A percentile compares a stretch with the other conserved stretches of the same genome.
Evolutionary conservation across 2,329 filamentous ascomycete species (phyloP).

Genomic region (Fusarium nygamai): DNA sequence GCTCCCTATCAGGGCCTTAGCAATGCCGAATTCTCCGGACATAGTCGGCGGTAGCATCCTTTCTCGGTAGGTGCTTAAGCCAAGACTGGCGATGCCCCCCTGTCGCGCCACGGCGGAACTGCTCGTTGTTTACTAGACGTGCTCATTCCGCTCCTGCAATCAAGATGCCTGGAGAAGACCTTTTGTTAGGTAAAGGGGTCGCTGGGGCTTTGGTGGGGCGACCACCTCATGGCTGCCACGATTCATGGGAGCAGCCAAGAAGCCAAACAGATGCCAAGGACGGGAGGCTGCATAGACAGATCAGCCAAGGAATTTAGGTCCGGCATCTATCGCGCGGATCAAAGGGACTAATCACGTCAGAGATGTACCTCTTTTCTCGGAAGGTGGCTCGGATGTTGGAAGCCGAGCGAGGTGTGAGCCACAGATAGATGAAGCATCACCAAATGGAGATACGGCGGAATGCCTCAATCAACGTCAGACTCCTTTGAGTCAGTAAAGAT

Average conservation of each 20-base stretch:
- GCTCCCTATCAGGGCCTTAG: slow-evolving; percentile 20
- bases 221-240: not conserved
- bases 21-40: slow-evolving; percentile 29
- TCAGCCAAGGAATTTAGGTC: not conserved
- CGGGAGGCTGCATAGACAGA: slow-evolving; percentile 23
- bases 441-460: not conserved
- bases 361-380: slow-evolving; percentile 1
- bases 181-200: not conserved
- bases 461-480: not conserved
- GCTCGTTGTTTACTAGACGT: not conserved
- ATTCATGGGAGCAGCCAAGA: not conserved
- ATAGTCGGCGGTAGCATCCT: slow-evolving; percentile 15
- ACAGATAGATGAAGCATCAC: slow-evolving; percentile 5
- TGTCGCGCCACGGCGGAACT: not conserved
- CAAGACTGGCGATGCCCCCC: not conserved
- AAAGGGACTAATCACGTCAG: not conserved
- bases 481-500: not conserved
- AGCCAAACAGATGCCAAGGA: slow-evolving; percentile 26
- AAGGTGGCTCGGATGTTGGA: slow-evolving; percentile 13
- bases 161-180: not conserved
- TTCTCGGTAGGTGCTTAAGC: slow-evolving; percentile 21
- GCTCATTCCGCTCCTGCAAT: not conserved
- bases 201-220: not conserved
- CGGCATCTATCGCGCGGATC: not conserved
- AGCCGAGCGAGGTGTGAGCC: slow-evolving; percentile 11